Evolutionary conservation across 371 early-diverging fungal species (phyloP), one percentile per base, ranked within the genome.

Genomic region (Dichotomocladium elegans): DNA sequence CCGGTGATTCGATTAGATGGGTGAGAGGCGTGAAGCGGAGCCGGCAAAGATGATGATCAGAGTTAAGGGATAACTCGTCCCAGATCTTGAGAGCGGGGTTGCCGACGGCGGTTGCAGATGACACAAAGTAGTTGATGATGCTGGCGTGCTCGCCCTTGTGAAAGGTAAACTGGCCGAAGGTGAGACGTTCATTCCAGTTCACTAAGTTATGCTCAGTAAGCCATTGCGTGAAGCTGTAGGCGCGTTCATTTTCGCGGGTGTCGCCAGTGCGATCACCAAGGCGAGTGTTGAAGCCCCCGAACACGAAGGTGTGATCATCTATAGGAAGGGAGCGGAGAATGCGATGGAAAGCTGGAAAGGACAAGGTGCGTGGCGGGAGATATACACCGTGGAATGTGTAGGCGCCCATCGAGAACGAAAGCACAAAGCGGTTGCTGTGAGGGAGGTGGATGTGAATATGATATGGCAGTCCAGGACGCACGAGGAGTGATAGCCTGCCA

Each of bases 111-210:
- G 19, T 43, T 14, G 11, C 30, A 3, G 29, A 6, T 4, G 30
- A 30, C 6, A 53, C 6, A 26, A 53, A 53, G 4, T 31, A 21
- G 26, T 53, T 47, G 17, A 53, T 53, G 24, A 53, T 53, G 40
- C 46, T 53, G 3, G 29, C 17, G 8, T 12, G 25, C n/a, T 3
- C 5, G 10, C 3, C 7, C 8, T 33, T 15, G 9, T 29, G n/a
- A 45, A 25, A 43, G 10, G 53, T 53, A 24, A 15, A 7, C 6
- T 9, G 27, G 10, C 46, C 46, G 26, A 19, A 45, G 1, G 43
- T 9, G 8, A 43, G 22, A 9, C 11, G 7, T 43, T 43, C 43
- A n/a, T 43, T 43, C 43, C 43, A 43, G 24, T 11, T n/a, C 22
- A 24, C 7, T 21, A 43, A 22, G 24, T n/a, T n/a, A 27, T 43